A percentile compares a stretch with the other conserved stretches of the same genome.
Evolutionary conservation across 345 rosid genomes (phyloP).

Genomic region (Syzygium jambos): DNA sequence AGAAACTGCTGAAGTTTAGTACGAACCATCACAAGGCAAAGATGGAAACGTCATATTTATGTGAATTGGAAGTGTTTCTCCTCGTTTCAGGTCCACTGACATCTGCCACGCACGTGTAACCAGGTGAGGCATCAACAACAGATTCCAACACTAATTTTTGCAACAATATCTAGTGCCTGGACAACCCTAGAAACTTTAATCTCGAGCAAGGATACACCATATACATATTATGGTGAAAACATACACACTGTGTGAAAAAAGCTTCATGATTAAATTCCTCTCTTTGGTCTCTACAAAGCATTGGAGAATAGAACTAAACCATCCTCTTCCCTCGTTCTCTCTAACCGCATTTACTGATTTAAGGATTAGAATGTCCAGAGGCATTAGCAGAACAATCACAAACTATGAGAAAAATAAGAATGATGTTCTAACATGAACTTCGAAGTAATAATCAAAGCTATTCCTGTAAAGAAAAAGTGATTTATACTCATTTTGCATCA

Average conservation of each 20-base stretch:
- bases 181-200: background rate
- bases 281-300: background rate
- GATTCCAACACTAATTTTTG: background rate
- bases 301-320: background rate
- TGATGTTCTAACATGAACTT: background rate
- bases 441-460: background rate
- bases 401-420: background rate
- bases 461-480: background rate
- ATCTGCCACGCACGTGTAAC: conserved; percentile 35
- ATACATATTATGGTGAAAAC: background rate
- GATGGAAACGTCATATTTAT: conserved; percentile 88
- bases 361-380: background rate
- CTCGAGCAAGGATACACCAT: background rate
- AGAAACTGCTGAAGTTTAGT: background rate
- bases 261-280: background rate
- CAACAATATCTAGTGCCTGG: background rate
- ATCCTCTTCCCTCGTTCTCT: background rate
- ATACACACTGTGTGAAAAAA: background rate
- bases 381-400: background rate
- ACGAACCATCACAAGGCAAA: conserved; percentile 84
- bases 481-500: background rate
- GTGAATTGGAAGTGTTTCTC: conserved; percentile 88
- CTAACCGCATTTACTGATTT: background rate
- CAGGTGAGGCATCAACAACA: background rate
- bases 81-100: conserved; percentile 98